Percentiles rank a stretch among this genome's conserved stretches.
Conservation (phyloP, 305 asterid genomes). For the Stenogyne calaminthoides region DNA sequence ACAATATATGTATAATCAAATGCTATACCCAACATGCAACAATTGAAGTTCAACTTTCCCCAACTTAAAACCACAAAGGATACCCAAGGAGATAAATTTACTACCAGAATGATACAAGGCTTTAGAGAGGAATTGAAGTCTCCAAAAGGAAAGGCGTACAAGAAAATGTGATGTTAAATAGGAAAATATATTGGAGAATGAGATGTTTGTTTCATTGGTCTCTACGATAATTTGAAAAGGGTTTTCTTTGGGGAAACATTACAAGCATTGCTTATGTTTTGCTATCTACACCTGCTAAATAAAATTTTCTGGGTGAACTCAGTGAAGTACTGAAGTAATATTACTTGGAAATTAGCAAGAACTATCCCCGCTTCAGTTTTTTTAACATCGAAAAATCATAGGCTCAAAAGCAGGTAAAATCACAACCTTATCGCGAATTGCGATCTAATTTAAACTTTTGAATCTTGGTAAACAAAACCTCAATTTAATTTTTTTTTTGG, state of each 20-base stretch:
- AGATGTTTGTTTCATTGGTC: neutral
- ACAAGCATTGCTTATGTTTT: neutral
- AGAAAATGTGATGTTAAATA: neutral
- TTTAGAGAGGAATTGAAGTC: neutral
- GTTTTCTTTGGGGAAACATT: neutral
- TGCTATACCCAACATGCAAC: neutral
- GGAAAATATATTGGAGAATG: neutral
- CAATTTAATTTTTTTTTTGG: no score
- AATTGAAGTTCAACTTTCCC: neutral
- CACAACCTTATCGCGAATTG: no score
- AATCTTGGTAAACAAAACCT: no score
- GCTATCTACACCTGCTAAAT: neutral
- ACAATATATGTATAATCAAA: neutral
- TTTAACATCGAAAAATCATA: neutral
- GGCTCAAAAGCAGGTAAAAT: no score
- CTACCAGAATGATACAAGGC: neutral
- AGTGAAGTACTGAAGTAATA: neutral
- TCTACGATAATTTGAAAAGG: neutral
- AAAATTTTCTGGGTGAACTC: neutral
- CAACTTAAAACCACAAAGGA: neutral
- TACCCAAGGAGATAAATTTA: neutral
- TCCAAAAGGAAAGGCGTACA: neutral
- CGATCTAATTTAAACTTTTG: no score
- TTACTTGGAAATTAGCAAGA: neutral
- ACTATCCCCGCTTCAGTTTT: conserved; percentile 6